Evolutionary conservation across 306 rosid species (phyloP), one percentile per base, ranked within the genome.

Genomic region (Cucurbita pepo): DNA sequence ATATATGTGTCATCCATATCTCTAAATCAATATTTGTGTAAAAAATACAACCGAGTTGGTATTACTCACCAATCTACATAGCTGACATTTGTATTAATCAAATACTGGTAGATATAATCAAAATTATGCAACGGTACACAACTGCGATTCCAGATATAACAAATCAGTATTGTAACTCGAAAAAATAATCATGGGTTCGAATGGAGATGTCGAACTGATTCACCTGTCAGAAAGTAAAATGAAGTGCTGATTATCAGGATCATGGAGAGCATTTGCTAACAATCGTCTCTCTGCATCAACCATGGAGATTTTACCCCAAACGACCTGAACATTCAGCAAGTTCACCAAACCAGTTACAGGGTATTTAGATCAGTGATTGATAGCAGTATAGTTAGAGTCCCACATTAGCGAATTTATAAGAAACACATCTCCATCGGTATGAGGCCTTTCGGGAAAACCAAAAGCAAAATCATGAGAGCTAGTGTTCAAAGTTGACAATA

Each of bases 241-340:
- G 82, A 95, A 95, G 48, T 95, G 97, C 84, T 88, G 95, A 79
- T 95, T 95, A 78, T 86, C 88, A 43, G 84, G 86, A 89, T 95
- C 99, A 72, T 89, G 82, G 62, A 95, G 97, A 75, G 99, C 99
- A 77, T 78, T 79, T 61, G 93, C 93, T 80, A 95, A 77, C 70
- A 95, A 80, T 75, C 99, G 81, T 80, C 89, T 91, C 89, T 95
- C 99, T 16, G 99, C 99, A 88, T 91, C 97, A 55, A 95, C 87
- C 99, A 95, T 95, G 51, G 99, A 88, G 82, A 95, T 95, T 81
- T 88, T 95, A 13, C 99, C 99, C 99, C 99, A 95, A 19, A 95
- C 81, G 69, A 95, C 99, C 99, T 95, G 87, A 65, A 83, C 54
- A 76, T 79, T 77, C 80, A 76, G 81, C 18, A 21, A 55, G 61